phyloP scores from a whole-genome alignment of 805 yeast genomes.

The Teunomyces aglyptinius region DNA sequence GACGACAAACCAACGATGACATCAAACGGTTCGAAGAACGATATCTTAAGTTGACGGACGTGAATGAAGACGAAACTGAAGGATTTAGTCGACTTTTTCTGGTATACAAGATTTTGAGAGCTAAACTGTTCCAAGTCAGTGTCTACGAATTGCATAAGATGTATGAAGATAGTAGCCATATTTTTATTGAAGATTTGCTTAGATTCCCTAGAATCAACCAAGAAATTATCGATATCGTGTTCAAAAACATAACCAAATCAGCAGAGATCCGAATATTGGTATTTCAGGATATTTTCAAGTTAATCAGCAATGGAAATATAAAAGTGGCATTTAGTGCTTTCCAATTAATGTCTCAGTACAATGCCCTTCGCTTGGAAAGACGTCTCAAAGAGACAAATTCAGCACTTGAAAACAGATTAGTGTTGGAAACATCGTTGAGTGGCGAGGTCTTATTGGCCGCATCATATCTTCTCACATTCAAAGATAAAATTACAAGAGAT shows the following conservation, averaged over 20 bases:
- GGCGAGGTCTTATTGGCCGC: conserved; percentile 25
- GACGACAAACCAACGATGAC: neutral
- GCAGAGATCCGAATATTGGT: conserved; percentile 19
- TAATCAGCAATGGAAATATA: conserved; percentile 6
- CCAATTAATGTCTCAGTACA: neutral
- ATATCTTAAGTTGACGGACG: neutral
- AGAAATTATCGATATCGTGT: conserved; percentile 17
- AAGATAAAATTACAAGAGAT: neutral
- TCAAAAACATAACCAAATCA: conserved; percentile 14
- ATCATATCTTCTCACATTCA: conserved; percentile 12
- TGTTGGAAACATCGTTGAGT: conserved; percentile 14
- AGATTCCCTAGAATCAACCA: conserved; percentile 15
- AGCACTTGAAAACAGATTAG: conserved; percentile 12
- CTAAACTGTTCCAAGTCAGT: neutral
- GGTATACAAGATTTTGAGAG: neutral
- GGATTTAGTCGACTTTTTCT: neutral
- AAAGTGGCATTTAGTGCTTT: neutral
- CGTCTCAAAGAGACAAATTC: neutral
- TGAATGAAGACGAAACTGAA: neutral
- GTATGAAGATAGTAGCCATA: neutral
- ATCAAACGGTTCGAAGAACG: neutral
- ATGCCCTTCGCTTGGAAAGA: neutral
- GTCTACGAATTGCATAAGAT: neutral
- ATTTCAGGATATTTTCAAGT: conserved; percentile 14
- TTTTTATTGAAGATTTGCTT: conserved; percentile 21